These are phyloP conservation scores for Exobasidium rhododendri DNA, from an alignment of 1,284 basidiomycete species.

Conservation along the genomic window DNA sequence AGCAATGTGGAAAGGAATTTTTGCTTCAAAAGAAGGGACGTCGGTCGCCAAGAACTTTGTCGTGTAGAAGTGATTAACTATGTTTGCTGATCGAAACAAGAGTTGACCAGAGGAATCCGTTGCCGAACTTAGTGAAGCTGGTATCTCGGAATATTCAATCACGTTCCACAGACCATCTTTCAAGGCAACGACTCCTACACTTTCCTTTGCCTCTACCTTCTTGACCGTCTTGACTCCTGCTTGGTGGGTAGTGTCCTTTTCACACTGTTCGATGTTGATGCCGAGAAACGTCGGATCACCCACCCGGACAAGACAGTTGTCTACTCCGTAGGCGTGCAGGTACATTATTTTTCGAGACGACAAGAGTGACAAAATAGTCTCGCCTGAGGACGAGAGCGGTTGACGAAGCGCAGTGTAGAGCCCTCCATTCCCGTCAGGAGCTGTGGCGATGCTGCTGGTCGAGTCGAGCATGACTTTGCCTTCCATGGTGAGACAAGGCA, in stretches of 20 bases:
- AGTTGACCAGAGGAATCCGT: conserved; percentile 65
- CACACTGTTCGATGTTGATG: conserved; percentile 78
- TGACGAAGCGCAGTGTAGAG: conserved; percentile 86
- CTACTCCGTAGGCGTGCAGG: conserved; percentile 93
- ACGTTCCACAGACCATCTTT: conserved; percentile 80
- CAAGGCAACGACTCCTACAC: conserved; percentile 88
- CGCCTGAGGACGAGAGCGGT: conserved; percentile 61
- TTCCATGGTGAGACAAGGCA: conserved; percentile 89
- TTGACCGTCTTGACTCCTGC: conserved; percentile 96
- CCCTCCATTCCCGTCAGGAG: conserved; percentile 96
- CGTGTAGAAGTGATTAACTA: conserved; percentile 98
- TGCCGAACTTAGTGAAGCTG: conserved; percentile 75
- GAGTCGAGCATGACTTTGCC: conserved; percentile 89
- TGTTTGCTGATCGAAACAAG: conserved; percentile 90
- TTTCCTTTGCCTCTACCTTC: conserved; percentile 80
- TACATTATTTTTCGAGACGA: conserved; percentile 74
- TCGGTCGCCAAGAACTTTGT: conserved; percentile 76
- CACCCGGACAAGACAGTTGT: conserved; percentile 97
- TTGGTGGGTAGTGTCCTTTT: conserved; percentile 58
- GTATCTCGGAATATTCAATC: conserved; percentile 96
- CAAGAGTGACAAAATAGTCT: conserved; percentile 81
- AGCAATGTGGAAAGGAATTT: conserved; percentile 95
- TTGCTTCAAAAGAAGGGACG: conserved; percentile 71
- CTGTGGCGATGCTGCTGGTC: conserved; percentile 75
- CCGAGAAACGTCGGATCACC: conserved; percentile 96